A percentile compares a stretch with the other conserved stretches of the same genome.
Evolutionary conservation across 306 rosid species (phyloP).

Genomic region (Begonia masoniana): DNA sequence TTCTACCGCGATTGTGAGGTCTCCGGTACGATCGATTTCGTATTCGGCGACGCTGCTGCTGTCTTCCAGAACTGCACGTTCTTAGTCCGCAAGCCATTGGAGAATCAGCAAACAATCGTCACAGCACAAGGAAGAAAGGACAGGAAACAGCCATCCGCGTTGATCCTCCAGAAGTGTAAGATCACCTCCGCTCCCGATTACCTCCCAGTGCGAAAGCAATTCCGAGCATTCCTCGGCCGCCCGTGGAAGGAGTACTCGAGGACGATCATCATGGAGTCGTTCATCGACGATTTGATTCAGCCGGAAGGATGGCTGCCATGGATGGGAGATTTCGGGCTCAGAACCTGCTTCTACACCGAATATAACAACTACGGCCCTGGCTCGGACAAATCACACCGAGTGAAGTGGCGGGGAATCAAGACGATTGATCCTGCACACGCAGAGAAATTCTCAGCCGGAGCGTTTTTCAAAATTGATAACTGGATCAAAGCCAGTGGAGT

Average conservation of each 20-base stretch:
- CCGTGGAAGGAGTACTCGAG: constrained; percentile 19
- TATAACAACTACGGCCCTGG: constrained; percentile 13
- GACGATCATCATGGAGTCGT: constrained; percentile 13
- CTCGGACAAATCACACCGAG: constrained; percentile 5
- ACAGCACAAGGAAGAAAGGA: constrained; percentile 15
- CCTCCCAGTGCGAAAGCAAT: neutral
- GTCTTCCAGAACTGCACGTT: constrained; percentile 16
- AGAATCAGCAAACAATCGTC: constrained; percentile 12
- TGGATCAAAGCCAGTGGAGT: constrained; percentile 10
- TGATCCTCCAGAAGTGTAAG: constrained; percentile 15
- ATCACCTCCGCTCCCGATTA: constrained; percentile 6
- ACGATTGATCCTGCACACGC: constrained; percentile 1
- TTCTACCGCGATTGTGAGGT: constrained; percentile 17
- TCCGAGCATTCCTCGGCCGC: constrained; percentile 11
- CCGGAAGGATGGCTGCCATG: constrained; percentile 19
- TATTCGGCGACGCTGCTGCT: constrained; percentile 12
- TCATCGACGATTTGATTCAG: constrained; percentile 12
- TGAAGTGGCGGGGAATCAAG: constrained; percentile 9
- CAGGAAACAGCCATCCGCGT: constrained; percentile 4
- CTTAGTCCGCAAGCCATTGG: constrained; percentile 11
- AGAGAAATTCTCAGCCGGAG: neutral
- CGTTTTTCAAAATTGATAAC: constrained; percentile 2
- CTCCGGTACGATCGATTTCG: constrained; percentile 19
- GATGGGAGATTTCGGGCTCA: constrained; percentile 1
- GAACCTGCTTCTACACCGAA: constrained; percentile 8